Conservation (phyloP, 2,329 filamentous ascomycete genomes). For the Aspergillus sojae region DNA sequence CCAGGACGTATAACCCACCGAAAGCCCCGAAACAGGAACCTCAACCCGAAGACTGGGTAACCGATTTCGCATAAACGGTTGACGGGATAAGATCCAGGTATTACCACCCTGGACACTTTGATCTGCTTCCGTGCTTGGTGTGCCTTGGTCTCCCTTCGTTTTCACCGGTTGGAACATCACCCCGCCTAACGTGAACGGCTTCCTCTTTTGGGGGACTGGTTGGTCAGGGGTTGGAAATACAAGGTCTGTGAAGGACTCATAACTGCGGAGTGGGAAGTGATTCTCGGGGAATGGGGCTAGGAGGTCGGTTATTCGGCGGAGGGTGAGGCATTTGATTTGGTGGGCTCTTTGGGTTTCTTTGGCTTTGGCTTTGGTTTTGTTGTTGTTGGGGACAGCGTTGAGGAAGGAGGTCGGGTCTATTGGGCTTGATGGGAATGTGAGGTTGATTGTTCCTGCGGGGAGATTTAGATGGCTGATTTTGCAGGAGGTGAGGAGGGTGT, state of each 20-base stretch:
- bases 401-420: conserved; percentile 10
- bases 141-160: neutral
- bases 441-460: conserved; percentile 36
- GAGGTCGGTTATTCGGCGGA: conserved; percentile 53
- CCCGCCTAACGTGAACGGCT: conserved; percentile 50
- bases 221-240: conserved; percentile 42
- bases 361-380: neutral
- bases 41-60: conserved; percentile 25
- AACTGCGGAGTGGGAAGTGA: conserved; percentile 46
- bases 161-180: conserved; percentile 51
- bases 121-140: neutral
- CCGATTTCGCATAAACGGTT: conserved; percentile 37
- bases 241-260: conserved; percentile 42
- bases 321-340: conserved; percentile 45
- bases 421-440: conserved; percentile 29
- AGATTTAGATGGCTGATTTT: conserved; percentile 35
- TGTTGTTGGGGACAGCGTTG: neutral
- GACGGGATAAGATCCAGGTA: conserved; percentile 42
- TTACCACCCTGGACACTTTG: conserved; percentile 14
- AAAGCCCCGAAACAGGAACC: conserved; percentile 16
- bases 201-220: neutral
- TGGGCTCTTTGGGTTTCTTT: conserved; percentile 14
- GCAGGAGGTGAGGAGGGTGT: conserved; percentile 52
- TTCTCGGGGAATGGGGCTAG: conserved; percentile 49
- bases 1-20: conserved; percentile 25